Evolutionary conservation across 768 basidiomycete genomes (phyloP).

Genomic region (Leccinum longicurvipes): DNA sequence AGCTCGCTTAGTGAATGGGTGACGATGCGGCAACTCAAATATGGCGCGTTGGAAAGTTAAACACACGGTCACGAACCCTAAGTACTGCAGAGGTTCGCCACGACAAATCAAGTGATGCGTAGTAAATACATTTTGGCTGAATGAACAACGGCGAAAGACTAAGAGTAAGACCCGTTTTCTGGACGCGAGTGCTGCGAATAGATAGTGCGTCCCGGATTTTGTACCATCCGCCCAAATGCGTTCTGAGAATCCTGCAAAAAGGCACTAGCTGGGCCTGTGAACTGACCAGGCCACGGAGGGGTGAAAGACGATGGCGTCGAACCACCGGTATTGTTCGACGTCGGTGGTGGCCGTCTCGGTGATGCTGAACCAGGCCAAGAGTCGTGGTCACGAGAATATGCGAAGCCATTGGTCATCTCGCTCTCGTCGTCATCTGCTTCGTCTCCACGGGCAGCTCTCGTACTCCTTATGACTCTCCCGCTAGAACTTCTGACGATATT

Average conservation of each 20-base stretch:
- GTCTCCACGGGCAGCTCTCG: slow-evolving; percentile 26
- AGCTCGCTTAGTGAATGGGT: not conserved
- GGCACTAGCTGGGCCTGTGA: slow-evolving; percentile 49
- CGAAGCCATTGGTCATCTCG: slow-evolving; percentile 23
- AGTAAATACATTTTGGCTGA: slow-evolving; percentile 20
- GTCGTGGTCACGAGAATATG: slow-evolving; percentile 17
- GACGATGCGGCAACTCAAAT: not conserved
- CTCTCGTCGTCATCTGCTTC: slow-evolving; percentile 24
- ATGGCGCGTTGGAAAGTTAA: slow-evolving; percentile 17
- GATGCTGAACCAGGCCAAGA: slow-evolving; percentile 26
- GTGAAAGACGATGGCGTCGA: slow-evolving; percentile 21
- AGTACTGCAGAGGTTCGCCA: not conserved
- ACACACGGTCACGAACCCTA: not conserved
- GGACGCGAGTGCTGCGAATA: slow-evolving; percentile 50
- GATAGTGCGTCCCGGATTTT: slow-evolving; percentile 61
- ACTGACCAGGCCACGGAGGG: slow-evolving; percentile 35
- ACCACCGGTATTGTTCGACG: slow-evolving; percentile 17
- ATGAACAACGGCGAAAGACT: slow-evolving; percentile 8
- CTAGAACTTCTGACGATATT: slow-evolving; percentile 29
- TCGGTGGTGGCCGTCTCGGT: slow-evolving; percentile 17
- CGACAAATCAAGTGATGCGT: slow-evolving; percentile 19
- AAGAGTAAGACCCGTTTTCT: slow-evolving; percentile 32
- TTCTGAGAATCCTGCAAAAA: slow-evolving; percentile 43
- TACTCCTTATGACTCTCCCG: slow-evolving; percentile 30
- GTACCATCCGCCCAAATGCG: slow-evolving; percentile 38